Evolutionary conservation across 306 rosid species (phyloP).

Genomic region (Inga laurina): DNA sequence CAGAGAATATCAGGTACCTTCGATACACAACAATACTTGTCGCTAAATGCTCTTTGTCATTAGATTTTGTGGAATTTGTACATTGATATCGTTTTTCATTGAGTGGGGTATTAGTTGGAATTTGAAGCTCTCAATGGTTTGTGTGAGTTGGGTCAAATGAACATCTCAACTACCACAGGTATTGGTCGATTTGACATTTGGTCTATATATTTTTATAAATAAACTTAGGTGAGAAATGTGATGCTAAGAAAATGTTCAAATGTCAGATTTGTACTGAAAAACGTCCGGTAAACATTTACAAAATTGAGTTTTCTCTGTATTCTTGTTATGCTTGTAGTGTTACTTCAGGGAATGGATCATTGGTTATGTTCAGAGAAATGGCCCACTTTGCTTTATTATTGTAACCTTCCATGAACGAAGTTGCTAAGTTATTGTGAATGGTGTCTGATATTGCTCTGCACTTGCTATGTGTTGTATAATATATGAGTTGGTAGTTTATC

Average conservation of each 20-base stretch:
- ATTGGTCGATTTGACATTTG: background rate
- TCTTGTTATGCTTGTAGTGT: background rate
- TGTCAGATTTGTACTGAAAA: background rate
- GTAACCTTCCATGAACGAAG: background rate
- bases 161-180: conserved; percentile 29
- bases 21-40: background rate
- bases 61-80: conserved; percentile 18
- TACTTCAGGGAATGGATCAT: conserved; percentile 17
- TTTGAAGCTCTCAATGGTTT: conserved; percentile 34
- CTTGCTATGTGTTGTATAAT: background rate
- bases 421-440: background rate
- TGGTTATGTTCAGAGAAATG: background rate
- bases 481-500: background rate
- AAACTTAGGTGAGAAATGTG: background rate
- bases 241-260: background rate
- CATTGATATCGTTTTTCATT: conserved; percentile 34
- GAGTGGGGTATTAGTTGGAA: conserved; percentile 33
- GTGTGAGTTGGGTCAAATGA: conserved; percentile 29
- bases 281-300: background rate
- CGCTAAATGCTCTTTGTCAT: conserved; percentile 5
- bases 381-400: background rate
- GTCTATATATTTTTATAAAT: background rate
- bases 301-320: background rate
- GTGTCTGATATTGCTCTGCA: background rate
- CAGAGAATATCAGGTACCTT: conserved; percentile 71